Evolutionary conservation across 2,329 filamentous ascomycete species (phyloP).

Genomic region (Simplicillium sp.): DNA sequence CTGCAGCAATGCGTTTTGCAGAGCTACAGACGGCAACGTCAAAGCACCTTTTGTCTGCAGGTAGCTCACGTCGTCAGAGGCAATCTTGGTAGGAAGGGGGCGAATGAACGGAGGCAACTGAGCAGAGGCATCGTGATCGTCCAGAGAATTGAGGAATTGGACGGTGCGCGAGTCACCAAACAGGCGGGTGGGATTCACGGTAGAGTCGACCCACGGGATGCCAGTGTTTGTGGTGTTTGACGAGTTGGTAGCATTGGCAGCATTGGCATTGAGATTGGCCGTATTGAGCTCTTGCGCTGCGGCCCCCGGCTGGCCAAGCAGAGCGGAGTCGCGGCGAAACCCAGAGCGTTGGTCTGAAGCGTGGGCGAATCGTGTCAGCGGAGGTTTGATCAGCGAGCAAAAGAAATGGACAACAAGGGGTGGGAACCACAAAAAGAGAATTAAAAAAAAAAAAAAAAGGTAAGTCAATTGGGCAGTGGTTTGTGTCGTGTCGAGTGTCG

Average conservation of each 20-base stretch:
- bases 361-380: constrained; percentile 3
- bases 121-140: constrained; percentile 29
- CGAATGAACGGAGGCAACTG: constrained; percentile 64
- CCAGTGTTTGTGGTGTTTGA: constrained; percentile 5
- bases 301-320: constrained; percentile 2
- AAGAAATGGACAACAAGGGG: background rate
- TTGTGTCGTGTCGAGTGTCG: background rate
- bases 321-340: constrained; percentile 4
- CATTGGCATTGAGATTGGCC: background rate
- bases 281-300: background rate
- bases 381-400: background rate
- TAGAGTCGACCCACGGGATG: constrained; percentile 18
- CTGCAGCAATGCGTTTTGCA: constrained; percentile 74
- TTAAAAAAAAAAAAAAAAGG: no score
- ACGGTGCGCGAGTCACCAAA: constrained; percentile 28
- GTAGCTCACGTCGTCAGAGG: constrained; percentile 74
- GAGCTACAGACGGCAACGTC: constrained; percentile 56
- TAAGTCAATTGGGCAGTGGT: background rate
- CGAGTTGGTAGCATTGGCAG: constrained; percentile 1
- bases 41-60: constrained; percentile 77
- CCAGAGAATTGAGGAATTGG: constrained; percentile 36
- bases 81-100: constrained; percentile 66
- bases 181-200: constrained; percentile 21
- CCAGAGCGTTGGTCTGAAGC: constrained; percentile 6
- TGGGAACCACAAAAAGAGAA: no score